Conservation (phyloP, 257 asterid species). For the Solanum clarkiae region DNA sequence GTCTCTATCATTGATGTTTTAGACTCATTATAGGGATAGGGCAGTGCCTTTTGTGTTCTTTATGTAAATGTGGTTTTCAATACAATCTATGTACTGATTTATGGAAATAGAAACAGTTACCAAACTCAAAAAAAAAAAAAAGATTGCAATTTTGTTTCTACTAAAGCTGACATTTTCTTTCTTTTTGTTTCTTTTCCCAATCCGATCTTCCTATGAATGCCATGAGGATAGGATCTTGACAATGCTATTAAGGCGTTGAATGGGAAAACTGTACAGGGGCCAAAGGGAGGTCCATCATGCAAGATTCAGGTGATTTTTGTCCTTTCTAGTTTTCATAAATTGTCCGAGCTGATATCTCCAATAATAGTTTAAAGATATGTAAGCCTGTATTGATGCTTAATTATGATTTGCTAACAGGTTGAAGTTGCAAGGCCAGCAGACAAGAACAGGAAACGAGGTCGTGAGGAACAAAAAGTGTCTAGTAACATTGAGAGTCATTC, state of each 20-base stretch:
- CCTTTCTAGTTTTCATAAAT: background rate
- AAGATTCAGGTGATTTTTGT: constrained; percentile 52
- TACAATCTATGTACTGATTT: too few relatives aligned
- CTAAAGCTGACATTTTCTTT: background rate
- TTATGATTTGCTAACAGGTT: constrained; percentile 40
- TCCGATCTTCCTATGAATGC: constrained; percentile 7
- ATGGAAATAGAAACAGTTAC: too few relatives aligned
- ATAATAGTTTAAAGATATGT: background rate
- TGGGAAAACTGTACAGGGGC: constrained; percentile 56
- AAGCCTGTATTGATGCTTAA: background rate
- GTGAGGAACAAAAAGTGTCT: constrained; percentile 45
- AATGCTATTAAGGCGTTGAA: constrained; percentile 59
- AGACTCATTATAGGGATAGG: too few relatives aligned
- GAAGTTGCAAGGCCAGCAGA: constrained; percentile 85
- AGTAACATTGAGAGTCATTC: constrained; percentile 24
- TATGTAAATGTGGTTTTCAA: too few relatives aligned
- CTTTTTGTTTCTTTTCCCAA: background rate
- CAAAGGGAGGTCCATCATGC: constrained; percentile 37
- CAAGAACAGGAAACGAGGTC: constrained; percentile 60
- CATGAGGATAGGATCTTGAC: constrained; percentile 52
- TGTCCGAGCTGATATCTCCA: background rate
- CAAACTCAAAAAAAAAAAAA: too few relatives aligned
- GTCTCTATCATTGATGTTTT: too few relatives aligned
- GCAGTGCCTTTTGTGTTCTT: too few relatives aligned
- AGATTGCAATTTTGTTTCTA: background rate